These are phyloP conservation scores for Cladorrhinum sp. DNA, from an alignment of 2,329 filamentous ascomycete species.

Conservation along the genomic window DNA sequence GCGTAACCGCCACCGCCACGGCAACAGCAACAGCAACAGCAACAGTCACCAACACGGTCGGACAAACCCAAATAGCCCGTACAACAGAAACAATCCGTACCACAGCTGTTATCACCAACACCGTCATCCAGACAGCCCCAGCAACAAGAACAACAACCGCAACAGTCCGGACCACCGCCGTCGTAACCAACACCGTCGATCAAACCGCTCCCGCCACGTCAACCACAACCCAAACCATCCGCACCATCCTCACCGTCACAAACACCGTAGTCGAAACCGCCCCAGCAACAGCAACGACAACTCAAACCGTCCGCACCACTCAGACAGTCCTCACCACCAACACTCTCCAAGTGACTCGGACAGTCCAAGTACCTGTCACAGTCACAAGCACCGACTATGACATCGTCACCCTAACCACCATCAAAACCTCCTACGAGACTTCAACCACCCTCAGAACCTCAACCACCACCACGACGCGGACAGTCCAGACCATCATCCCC, in stretches of 20 bases:
- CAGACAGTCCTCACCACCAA: constrained; percentile 13
- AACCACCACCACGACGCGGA: constrained; percentile 14
- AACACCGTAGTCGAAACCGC: constrained; percentile 11
- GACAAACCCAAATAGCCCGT: constrained; percentile 12
- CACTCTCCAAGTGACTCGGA: constrained; percentile 7
- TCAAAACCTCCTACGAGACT: constrained; percentile 60
- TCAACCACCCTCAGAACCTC: constrained; percentile 32
- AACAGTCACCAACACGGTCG: too few relatives aligned
- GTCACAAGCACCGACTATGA: not conserved
- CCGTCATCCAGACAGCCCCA: constrained; percentile 10
- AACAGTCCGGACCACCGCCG: not conserved
- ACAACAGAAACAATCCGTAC: not conserved
- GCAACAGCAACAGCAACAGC: constrained; percentile 13
- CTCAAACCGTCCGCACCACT: constrained; percentile 9
- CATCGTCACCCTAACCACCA: constrained; percentile 78
- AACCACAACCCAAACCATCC: constrained; percentile 12
- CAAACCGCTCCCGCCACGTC: constrained; percentile 1
- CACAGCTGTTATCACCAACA: not conserved
- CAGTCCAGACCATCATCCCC: not conserved
- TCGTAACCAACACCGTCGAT: not conserved
- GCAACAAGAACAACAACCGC: not conserved
- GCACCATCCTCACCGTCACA: constrained; percentile 12
- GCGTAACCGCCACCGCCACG: not conserved
- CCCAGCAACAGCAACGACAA: constrained; percentile 6
- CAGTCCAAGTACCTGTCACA: constrained; percentile 5